Evolutionary conservation across 1,284 basidiomycete species (phyloP).

Genomic region (Tranzscheliella williamsii): DNA sequence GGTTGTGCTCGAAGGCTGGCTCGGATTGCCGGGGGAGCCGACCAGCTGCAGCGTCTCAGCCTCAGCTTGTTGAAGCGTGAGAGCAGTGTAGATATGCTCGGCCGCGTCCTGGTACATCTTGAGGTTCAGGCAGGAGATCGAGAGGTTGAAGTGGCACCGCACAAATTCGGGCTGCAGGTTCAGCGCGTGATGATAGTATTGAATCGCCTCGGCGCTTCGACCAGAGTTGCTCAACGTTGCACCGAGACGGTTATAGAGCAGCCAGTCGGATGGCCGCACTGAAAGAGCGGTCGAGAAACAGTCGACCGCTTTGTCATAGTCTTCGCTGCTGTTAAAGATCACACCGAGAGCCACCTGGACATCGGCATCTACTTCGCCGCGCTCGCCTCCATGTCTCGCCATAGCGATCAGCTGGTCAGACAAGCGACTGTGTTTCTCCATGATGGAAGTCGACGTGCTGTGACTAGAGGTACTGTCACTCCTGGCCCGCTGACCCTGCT

Average conservation of each 20-base stretch:
- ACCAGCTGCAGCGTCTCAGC: slow-evolving; percentile 21
- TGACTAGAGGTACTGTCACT: slow-evolving; percentile 24
- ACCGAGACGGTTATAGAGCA: slow-evolving; percentile 92
- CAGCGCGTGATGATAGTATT: slow-evolving; percentile 87
- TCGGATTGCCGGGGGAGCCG: not conserved
- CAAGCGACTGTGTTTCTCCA: slow-evolving; percentile 54
- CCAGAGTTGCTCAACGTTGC: slow-evolving; percentile 91
- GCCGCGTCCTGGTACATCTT: slow-evolving; percentile 59
- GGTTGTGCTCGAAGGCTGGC: slow-evolving; percentile 10
- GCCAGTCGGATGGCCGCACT: slow-evolving; percentile 88
- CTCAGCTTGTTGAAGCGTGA: slow-evolving; percentile 51
- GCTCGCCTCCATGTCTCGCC: slow-evolving; percentile 45
- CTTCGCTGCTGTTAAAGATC: slow-evolving; percentile 83
- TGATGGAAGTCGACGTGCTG: slow-evolving; percentile 8
- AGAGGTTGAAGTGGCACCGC: slow-evolving; percentile 64
- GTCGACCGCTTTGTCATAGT: slow-evolving; percentile 88
- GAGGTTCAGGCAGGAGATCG: slow-evolving; percentile 49
- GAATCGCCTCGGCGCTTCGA: slow-evolving; percentile 76
- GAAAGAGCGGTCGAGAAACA: slow-evolving; percentile 89
- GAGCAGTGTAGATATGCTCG: slow-evolving; percentile 56
- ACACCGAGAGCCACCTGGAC: slow-evolving; percentile 94
- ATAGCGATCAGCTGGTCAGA: slow-evolving; percentile 61
- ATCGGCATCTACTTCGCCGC: slow-evolving; percentile 71
- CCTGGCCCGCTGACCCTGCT: slow-evolving; percentile 4
- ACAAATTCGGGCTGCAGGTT: slow-evolving; percentile 91